phyloP scores from a whole-genome alignment of 768 basidiomycete species.

The Daedaleopsis nitida region DNA sequence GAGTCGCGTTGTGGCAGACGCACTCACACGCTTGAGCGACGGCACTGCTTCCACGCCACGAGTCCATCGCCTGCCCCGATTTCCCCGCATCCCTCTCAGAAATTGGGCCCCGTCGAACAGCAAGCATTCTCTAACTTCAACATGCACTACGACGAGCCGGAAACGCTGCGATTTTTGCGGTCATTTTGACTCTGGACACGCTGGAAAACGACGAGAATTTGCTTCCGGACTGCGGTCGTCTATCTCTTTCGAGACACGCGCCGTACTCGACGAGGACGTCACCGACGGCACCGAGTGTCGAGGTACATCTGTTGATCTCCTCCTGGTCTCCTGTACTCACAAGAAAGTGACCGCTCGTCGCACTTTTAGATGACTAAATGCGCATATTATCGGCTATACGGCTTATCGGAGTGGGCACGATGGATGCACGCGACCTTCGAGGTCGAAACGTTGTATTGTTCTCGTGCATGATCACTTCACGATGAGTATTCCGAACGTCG shows the following conservation, averaged over 20 bases:
- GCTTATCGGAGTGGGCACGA: background rate
- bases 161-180: background rate
- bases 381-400: background rate
- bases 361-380: background rate
- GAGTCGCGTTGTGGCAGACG: slow-evolving; percentile 23
- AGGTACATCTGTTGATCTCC: background rate
- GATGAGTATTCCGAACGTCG: background rate
- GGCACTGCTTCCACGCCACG: slow-evolving; percentile 25
- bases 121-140: background rate
- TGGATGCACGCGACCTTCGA: slow-evolving; percentile 6
- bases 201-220: background rate
- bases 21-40: slow-evolving; percentile 23
- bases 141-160: background rate
- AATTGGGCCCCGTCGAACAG: background rate
- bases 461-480: slow-evolving; percentile 7
- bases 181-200: background rate
- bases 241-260: background rate
- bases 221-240: background rate
- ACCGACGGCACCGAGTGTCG: background rate
- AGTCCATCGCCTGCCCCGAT: slow-evolving; percentile 16
- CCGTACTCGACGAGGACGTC: background rate
- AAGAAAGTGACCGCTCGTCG: background rate
- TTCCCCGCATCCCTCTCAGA: slow-evolving; percentile 1
- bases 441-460: slow-evolving; percentile 14
- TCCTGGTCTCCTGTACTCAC: background rate